A percentile compares a stretch with the other conserved stretches of the same genome.
These are phyloP conservation scores for Skeletonema marinoi DNA, from an alignment of 108 stramenopile species.

Conservation along the genomic window DNA sequence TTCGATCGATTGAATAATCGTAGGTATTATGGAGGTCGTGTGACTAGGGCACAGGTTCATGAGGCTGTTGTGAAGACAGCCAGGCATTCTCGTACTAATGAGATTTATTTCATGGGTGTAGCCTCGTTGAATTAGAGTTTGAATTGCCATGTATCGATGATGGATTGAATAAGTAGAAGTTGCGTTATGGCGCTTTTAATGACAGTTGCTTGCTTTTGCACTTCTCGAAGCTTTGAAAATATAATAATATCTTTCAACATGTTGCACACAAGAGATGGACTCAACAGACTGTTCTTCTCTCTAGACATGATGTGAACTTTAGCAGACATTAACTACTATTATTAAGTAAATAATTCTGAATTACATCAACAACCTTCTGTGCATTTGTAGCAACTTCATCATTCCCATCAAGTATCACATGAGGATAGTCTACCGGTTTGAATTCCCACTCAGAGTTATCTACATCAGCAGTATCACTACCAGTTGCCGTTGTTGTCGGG, in stretches of 20 bases:
- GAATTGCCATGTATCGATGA: background rate
- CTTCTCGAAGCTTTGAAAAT: background rate
- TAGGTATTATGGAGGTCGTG: conserved; percentile 3
- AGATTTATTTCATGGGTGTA: conserved; percentile 29
- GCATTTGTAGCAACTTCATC: conserved; percentile 48
- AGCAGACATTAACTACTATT: background rate
- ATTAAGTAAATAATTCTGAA: background rate
- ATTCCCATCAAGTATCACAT: conserved; percentile 52
- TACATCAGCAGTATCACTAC: conserved; percentile 9
- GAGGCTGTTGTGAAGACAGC: conserved; percentile 23
- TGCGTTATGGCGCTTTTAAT: background rate
- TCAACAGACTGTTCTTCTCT: too few relatives aligned
- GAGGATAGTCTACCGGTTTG: conserved; percentile 59
- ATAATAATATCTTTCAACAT: background rate
- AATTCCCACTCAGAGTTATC: conserved; percentile 72
- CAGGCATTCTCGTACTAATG: conserved; percentile 4
- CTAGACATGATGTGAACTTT: background rate
- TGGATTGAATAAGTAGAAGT: background rate
- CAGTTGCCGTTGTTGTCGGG: background rate
- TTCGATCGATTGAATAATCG: conserved; percentile 24
- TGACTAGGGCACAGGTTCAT: conserved; percentile 13
- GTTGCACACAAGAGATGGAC: too few relatives aligned
- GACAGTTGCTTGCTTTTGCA: background rate
- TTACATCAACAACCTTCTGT: conserved; percentile 34
- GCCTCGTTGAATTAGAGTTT: conserved; percentile 14